Evolutionary conservation across 1,139 yeast species (phyloP).

Genomic region (Geotrichum reessii): DNA sequence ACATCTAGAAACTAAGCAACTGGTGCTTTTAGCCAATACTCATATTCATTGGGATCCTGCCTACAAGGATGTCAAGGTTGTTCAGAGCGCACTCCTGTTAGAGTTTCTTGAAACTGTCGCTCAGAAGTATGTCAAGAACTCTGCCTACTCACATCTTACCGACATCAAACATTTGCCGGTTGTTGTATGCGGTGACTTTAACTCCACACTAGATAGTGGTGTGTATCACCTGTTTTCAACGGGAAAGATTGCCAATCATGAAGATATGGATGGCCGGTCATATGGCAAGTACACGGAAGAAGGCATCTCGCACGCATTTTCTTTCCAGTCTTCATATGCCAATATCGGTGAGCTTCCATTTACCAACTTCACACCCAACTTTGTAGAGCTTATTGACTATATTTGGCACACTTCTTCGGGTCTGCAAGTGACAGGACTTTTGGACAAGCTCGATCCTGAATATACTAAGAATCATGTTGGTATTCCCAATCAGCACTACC

Average conservation of each 20-base stretch:
- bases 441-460: slow-evolving; percentile 77
- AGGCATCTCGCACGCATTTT: slow-evolving; percentile 77
- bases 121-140: slow-evolving; percentile 43
- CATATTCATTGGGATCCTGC: slow-evolving; percentile 99
- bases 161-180: slow-evolving; percentile 66
- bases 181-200: slow-evolving; percentile 91
- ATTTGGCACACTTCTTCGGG: slow-evolving; percentile 86
- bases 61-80: slow-evolving; percentile 91
- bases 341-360: slow-evolving; percentile 85
- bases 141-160: slow-evolving; percentile 35
- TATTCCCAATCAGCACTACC: slow-evolving; percentile 88
- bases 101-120: slow-evolving; percentile 73
- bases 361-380: slow-evolving; percentile 89
- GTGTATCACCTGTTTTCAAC: slow-evolving; percentile 84
- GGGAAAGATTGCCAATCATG: slow-evolving; percentile 63
- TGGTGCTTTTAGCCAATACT: slow-evolving; percentile 68
- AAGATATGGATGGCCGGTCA: slow-evolving; percentile 77
- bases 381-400: slow-evolving; percentile 90
- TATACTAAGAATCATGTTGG: slow-evolving; percentile 78
- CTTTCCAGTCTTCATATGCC: slow-evolving; percentile 80
- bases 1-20: slow-evolving; percentile 60
- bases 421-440: slow-evolving; percentile 73
- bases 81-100: slow-evolving; percentile 86
- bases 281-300: slow-evolving; percentile 89
- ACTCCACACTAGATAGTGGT: slow-evolving; percentile 81